A percentile compares a stretch with the other conserved stretches of the same genome.
Evolutionary conservation across 2,329 filamentous ascomycete genomes (phyloP).

Genomic region (Clarireedia monteithiana): DNA sequence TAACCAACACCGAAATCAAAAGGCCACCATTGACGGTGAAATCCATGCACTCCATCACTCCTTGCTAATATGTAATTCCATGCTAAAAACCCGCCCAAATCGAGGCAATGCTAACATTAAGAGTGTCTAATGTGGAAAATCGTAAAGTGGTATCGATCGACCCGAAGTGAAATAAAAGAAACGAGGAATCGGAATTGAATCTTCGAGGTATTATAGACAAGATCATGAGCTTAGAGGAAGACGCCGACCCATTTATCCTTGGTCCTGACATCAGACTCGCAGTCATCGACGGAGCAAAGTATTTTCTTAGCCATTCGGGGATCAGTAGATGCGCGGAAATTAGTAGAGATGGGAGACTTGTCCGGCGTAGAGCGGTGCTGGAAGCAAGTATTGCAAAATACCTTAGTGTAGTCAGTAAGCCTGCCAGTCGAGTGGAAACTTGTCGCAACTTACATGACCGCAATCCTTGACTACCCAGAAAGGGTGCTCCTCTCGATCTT

Average conservation of each 20-base stretch:
- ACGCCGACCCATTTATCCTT: constrained; percentile 57
- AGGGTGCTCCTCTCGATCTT: constrained; percentile 61
- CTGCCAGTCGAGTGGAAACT: constrained; percentile 1
- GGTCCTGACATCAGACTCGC: constrained; percentile 42
- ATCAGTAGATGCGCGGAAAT: not conserved
- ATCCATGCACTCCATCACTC: no score
- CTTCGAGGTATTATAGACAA: not conserved
- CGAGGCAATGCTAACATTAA: no score
- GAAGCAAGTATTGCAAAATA: constrained; percentile 56
- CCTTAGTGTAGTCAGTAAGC: constrained; percentile 35
- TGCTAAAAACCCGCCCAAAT: no score
- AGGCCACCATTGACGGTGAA: no score
- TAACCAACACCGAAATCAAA: no score
- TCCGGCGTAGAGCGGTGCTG: constrained; percentile 37
- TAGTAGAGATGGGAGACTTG: not conserved
- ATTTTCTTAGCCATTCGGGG: constrained; percentile 4
- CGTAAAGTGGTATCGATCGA: no score
- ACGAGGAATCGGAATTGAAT: not conserved
- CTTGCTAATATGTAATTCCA: no score
- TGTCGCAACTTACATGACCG: constrained; percentile 66
- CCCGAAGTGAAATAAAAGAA: not conserved
- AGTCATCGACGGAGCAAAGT: constrained; percentile 50
- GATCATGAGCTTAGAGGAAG: constrained; percentile 31
- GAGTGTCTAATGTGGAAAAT: no score
- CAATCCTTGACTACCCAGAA: constrained; percentile 90